Evolutionary conservation across 352 stramenopile genomes (phyloP).

Genomic region (Globisporangium okanoganense): DNA sequence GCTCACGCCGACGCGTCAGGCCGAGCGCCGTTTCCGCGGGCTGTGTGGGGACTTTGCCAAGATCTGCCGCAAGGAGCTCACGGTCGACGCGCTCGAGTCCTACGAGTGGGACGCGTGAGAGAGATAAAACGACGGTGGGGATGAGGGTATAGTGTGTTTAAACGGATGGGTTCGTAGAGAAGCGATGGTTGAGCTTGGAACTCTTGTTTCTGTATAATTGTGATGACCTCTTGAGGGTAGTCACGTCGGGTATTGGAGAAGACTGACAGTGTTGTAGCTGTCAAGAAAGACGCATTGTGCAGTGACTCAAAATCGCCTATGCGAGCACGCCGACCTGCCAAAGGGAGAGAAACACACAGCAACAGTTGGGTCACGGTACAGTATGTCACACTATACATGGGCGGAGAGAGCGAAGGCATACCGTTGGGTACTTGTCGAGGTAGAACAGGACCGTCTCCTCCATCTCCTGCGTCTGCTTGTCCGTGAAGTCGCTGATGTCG

Average conservation of each 20-base stretch:
- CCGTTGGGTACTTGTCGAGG: constrained; percentile 82
- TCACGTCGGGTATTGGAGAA: not conserved
- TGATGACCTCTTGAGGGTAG: not conserved
- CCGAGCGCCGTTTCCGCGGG: constrained; percentile 54
- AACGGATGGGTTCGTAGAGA: not conserved
- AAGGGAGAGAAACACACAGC: not conserved
- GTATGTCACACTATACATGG: not conserved
- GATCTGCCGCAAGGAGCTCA: constrained; percentile 68
- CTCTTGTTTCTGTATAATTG: not conserved
- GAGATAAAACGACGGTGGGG: not conserved
- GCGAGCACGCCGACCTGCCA: constrained; percentile 48
- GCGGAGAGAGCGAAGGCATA: constrained; percentile 20
- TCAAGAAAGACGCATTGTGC: not conserved
- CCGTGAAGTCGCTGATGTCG: constrained; percentile 61
- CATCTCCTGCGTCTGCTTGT: constrained; percentile 56
- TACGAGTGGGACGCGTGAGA: constrained; percentile 39
- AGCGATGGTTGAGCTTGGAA: not conserved
- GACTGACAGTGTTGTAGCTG: not conserved
- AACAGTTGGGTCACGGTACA: not conserved
- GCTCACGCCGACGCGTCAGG: constrained; percentile 43
- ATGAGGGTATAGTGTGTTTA: not conserved
- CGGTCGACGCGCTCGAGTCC: constrained; percentile 43
- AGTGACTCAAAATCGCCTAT: constrained; percentile 1
- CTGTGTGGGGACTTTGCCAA: constrained; percentile 70
- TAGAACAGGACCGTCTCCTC: constrained; percentile 75